A percentile compares a stretch with the other conserved stretches of the same genome.
phyloP scores from a whole-genome alignment of 495 filamentous ascomycete genomes.

The Penicillium diatomitis region DNA sequence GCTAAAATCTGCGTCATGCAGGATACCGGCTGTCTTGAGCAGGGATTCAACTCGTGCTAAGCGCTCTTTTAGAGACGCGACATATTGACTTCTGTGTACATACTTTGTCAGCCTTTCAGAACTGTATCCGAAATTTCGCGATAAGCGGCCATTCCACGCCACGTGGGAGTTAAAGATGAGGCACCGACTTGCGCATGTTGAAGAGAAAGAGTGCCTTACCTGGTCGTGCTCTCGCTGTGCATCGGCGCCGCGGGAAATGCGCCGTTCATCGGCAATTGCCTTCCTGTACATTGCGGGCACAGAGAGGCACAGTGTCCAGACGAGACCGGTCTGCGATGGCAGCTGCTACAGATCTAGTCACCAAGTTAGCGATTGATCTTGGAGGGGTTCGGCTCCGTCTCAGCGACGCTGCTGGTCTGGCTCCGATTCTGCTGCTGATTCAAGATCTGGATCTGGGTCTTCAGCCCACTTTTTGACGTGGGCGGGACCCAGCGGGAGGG shows the following conservation, averaged over 20 bases:
- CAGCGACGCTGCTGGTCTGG: not conserved
- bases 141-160: no score
- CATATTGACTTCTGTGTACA: conserved; percentile 68
- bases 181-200: no score
- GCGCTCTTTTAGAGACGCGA: conserved; percentile 83
- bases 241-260: conserved; percentile 59
- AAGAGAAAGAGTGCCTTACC: not conserved
- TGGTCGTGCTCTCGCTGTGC: not conserved
- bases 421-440: not conserved
- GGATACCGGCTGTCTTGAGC: conserved; percentile 71
- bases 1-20: conserved; percentile 65
- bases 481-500: not conserved
- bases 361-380: conserved; percentile 3
- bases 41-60: conserved; percentile 79
- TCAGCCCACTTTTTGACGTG: not conserved
- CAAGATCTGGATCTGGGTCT: not conserved
- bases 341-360: conserved; percentile 84
- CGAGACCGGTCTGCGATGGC: conserved; percentile 94
- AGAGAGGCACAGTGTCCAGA: conserved; percentile 58
- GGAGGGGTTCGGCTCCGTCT: not conserved
- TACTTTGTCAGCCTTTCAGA: not conserved
- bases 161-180: no score
- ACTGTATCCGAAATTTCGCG: not conserved
- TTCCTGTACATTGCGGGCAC: conserved; percentile 70
- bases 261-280: conserved; percentile 85